Conservation (phyloP, 169 alveolate genomes). For the Plasmodium gonderi region DNA sequence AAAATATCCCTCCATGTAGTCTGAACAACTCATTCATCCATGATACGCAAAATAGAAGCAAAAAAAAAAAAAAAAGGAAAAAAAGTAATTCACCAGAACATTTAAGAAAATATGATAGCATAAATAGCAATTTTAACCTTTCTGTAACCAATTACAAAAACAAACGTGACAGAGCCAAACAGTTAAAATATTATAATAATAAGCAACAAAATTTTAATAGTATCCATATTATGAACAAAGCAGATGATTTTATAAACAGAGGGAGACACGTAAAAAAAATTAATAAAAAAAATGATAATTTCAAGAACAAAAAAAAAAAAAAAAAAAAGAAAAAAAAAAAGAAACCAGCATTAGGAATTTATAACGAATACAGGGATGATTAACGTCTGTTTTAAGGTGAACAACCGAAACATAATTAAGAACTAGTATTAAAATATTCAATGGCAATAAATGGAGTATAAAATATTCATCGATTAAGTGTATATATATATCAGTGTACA, state of each 20-base stretch:
- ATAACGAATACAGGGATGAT: background rate
- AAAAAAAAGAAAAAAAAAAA: background rate
- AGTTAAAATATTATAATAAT: constrained; percentile 36
- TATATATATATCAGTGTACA: background rate
- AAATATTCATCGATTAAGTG: too few species aligned
- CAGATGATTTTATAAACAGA: background rate
- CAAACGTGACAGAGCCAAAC: constrained; percentile 39
- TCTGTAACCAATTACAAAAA: constrained; percentile 52
- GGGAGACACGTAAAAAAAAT: background rate
- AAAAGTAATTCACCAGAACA: background rate
- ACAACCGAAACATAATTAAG: too few species aligned
- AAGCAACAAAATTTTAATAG: background rate
- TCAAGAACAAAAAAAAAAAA: background rate
- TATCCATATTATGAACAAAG: background rate
- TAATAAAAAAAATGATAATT: constrained; percentile 2
- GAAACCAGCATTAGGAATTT: background rate
- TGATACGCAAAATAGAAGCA: background rate
- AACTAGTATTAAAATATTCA: too few species aligned
- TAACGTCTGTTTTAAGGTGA: background rate
- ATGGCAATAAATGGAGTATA: too few species aligned
- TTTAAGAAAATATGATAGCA: constrained; percentile 7
- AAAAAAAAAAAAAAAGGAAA: background rate
- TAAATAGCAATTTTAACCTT: constrained; percentile 11
- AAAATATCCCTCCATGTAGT: background rate
- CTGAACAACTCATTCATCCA: background rate